phyloP scores from a whole-genome alignment of 23 red algal genomes.

The Gracilaria vermiculophylla region DNA sequence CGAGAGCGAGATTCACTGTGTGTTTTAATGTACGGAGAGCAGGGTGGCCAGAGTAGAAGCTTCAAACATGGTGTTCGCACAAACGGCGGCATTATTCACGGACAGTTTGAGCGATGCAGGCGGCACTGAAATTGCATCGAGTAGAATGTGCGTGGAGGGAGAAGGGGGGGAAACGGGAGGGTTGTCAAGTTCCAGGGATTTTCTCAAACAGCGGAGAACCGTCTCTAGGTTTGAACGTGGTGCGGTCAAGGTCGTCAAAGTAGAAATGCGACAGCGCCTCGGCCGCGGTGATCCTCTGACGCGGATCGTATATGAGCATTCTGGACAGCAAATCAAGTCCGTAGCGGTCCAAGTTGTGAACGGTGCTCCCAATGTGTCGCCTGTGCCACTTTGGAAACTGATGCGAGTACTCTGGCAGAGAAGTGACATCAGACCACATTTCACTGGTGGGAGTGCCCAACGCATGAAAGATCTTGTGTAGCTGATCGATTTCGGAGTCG shows the following conservation, averaged over 20 bases:
- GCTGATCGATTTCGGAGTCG: constrained; percentile 98
- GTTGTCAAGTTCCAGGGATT: constrained; percentile 39
- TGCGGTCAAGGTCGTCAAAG: constrained; percentile 79
- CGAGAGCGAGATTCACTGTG: too few species aligned
- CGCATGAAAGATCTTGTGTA: constrained; percentile 97
- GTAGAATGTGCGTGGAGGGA: too few species aligned
- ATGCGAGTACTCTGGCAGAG: constrained; percentile 86
- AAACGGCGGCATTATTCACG: too few species aligned
- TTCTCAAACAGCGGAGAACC: constrained; percentile 56
- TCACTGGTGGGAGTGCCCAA: constrained; percentile 93
- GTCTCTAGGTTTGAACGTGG: constrained; percentile 53
- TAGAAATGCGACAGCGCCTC: constrained; percentile 89
- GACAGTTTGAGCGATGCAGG: neutral
- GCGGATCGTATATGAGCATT: constrained; percentile 91
- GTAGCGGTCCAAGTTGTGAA: constrained; percentile 59
- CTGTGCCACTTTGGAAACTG: constrained; percentile 92
- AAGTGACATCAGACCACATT: constrained; percentile 81
- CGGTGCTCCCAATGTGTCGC: constrained; percentile 78
- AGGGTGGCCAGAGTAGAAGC: neutral
- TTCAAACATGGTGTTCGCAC: neutral
- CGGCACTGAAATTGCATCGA: too few species aligned
- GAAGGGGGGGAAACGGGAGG: neutral
- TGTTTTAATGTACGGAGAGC: neutral
- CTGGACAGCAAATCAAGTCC: constrained; percentile 84
- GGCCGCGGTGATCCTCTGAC: constrained; percentile 81